Conservation (phyloP, 805 yeast genomes). For the Schwanniomyces polymorphus region DNA sequence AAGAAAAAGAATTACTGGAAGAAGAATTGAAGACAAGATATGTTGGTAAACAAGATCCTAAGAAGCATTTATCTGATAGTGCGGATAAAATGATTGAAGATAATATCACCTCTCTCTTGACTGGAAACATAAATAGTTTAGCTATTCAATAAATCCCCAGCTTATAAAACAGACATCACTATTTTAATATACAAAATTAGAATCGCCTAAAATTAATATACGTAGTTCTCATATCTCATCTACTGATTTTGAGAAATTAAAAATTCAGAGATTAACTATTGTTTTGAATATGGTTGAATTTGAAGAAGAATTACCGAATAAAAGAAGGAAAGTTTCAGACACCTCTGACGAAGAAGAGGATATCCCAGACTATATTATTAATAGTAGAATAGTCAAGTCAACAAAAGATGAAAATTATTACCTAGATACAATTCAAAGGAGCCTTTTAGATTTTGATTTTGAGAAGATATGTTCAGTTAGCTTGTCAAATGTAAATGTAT, state of each 20-base stretch:
- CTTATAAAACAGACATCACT: not conserved
- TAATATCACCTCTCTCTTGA: slow-evolving; percentile 81
- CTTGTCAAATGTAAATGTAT: slow-evolving; percentile 58
- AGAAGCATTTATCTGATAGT: slow-evolving; percentile 90
- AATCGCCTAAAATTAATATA: not conserved
- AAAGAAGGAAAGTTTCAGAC: slow-evolving; percentile 1
- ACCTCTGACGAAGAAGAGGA: slow-evolving; percentile 9
- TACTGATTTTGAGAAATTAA: not conserved
- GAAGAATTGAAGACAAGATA: slow-evolving; percentile 93
- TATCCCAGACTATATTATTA: slow-evolving; percentile 9
- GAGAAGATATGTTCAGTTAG: slow-evolving; percentile 68
- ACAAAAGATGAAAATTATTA: slow-evolving; percentile 18
- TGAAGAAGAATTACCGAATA: not conserved
- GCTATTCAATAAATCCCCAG: slow-evolving; percentile 63
- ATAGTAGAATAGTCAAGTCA: not conserved
- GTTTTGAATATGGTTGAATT: not conserved
- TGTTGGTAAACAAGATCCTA: slow-evolving; percentile 98
- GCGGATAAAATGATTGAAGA: slow-evolving; percentile 86
- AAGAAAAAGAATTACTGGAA: slow-evolving; percentile 84
- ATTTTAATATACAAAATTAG: not conserved
- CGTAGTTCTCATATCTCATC: not conserved
- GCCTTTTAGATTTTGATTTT: slow-evolving; percentile 62
- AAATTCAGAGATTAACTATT: not conserved
- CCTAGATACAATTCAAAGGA: slow-evolving; percentile 44
- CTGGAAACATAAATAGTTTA: slow-evolving; percentile 86